These are phyloP conservation scores for Saitozyma sp. DNA, from an alignment of 768 basidiomycete genomes.

Conservation along the genomic window DNA sequence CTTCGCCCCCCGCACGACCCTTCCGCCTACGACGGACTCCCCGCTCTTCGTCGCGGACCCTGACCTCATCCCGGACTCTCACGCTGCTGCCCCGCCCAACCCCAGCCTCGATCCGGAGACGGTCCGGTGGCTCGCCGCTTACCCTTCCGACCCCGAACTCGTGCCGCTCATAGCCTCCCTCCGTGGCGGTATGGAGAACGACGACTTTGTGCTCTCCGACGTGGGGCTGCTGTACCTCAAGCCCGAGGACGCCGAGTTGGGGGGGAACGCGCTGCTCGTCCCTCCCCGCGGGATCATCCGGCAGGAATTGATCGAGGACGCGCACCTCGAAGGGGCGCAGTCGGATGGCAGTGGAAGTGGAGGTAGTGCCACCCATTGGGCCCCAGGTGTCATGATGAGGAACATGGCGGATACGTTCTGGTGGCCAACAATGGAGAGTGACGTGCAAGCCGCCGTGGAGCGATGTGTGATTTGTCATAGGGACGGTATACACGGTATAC, in stretches of 20 bases:
- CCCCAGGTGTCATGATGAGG: slow-evolving; percentile 21
- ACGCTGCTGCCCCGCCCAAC: not conserved
- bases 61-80: not conserved
- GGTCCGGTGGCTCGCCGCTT: slow-evolving; percentile 34
- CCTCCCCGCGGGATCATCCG: slow-evolving; percentile 38
- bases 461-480: slow-evolving; percentile 22
- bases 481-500: slow-evolving; percentile 1
- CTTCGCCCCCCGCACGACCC: slow-evolving; percentile 9
- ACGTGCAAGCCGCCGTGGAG: slow-evolving; percentile 20
- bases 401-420: slow-evolving; percentile 33
- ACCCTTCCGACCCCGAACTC: slow-evolving; percentile 36
- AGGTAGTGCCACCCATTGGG: slow-evolving; percentile 17
- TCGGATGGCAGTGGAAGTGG: slow-evolving; percentile 5
- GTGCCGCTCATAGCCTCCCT: slow-evolving; percentile 29
- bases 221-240: slow-evolving; percentile 43
- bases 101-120: slow-evolving; percentile 38
- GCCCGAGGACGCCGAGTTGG: slow-evolving; percentile 5
- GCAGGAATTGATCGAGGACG: slow-evolving; percentile 35
- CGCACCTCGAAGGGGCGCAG: slow-evolving; percentile 21
- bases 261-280: slow-evolving; percentile 28
- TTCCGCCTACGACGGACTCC: not conserved
- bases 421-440: slow-evolving; percentile 40
- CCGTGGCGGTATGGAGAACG: slow-evolving; percentile 17
- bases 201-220: slow-evolving; percentile 42
- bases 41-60: too few relatives aligned